Evolutionary conservation across 2,329 filamentous ascomycete species (phyloP), one percentile per base, ranked within the genome.

Genomic region (Mariannaea sp.): DNA sequence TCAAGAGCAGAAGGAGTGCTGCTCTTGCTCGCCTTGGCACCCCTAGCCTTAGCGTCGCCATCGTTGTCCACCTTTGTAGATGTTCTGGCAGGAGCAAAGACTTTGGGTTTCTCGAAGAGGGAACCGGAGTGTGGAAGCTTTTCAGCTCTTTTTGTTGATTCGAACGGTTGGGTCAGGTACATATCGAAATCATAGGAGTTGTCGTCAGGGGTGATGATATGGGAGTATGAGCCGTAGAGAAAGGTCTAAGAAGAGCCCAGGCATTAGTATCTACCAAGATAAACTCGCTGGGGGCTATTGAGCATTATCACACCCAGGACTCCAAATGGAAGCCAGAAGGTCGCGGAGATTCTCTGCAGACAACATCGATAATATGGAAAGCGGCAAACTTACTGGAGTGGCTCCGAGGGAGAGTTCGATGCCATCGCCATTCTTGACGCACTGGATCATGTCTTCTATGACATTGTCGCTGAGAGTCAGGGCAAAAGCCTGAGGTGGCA

Each of bases 401-500:
- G 73, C 75, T 33, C 84, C 84, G 56, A 87, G 70, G 5, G 80
- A 77, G 62, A 87, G 73, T 63, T 82, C 75, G 47, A 87, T 76
- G 39, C 78, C 73, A 49, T 81, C 76, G 44, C 82, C 82, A 72
- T 78, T 76, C 63, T 80, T 79, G 32, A 82, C 77, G 64, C 80
- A 82, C 68, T 76, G 77, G 60, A 87, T 85, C 79, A 87, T 81
- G 57, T 82, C 77, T 67, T 85, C 81, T 62, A 87, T 80, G 45
- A 84, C 75, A 66, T 74, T 75, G 66, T 85, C 79, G 61, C 74
- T 78, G 57, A 87, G 71, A n/a, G 75, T 78, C 50, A 87, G 71
- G 58, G 81, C 77, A 65, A 87, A 82, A 26, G 80, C 81, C 64
- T 85, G 81, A 24, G 75, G 73, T 7, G 79, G 80, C 30, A 81